Percentiles rank a stretch among this genome's conserved stretches.
Conservation (phyloP, 768 basidiomycete species). For the Boletus sp. region DNA sequence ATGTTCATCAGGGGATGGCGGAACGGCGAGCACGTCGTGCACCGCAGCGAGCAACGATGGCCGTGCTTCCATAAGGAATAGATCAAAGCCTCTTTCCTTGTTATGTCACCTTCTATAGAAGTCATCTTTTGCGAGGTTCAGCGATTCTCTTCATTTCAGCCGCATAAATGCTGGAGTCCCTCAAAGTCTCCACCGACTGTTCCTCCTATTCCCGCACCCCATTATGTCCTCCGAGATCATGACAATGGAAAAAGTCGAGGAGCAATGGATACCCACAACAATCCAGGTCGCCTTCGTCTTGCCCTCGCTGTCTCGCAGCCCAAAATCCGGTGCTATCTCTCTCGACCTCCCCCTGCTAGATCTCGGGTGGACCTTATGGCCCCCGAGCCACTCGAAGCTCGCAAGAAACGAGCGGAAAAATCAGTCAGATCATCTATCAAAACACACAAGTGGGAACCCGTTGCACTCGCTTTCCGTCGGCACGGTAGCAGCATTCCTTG, state of each 20-base stretch:
- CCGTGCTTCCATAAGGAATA: no score
- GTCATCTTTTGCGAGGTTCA: no score
- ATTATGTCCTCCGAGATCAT: background rate
- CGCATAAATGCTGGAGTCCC: background rate
- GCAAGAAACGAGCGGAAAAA: background rate
- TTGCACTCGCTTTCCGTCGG: conserved; percentile 12
- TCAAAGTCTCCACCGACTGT: no score
- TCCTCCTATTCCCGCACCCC: no score
- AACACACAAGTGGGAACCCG: conserved; percentile 1
- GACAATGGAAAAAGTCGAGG: conserved; percentile 4
- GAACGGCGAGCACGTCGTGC: conserved; percentile 2
- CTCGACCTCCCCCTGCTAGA: conserved; percentile 9
- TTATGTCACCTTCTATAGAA: no score
- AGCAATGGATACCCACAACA: conserved; percentile 17
- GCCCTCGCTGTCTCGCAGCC: background rate
- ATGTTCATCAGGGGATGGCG: conserved; percentile 16
- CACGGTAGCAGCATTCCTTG: background rate
- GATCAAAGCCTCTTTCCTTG: no score
- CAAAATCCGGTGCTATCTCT: background rate
- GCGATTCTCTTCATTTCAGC: background rate
- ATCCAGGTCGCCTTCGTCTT: conserved; percentile 7
- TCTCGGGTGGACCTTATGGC: conserved; percentile 21
- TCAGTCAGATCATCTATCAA: no score
- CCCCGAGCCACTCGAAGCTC: background rate
- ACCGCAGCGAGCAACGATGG: no score